phyloP scores from a whole-genome alignment of 1,284 basidiomycete genomes.

The Hymenochaete sp. region DNA sequence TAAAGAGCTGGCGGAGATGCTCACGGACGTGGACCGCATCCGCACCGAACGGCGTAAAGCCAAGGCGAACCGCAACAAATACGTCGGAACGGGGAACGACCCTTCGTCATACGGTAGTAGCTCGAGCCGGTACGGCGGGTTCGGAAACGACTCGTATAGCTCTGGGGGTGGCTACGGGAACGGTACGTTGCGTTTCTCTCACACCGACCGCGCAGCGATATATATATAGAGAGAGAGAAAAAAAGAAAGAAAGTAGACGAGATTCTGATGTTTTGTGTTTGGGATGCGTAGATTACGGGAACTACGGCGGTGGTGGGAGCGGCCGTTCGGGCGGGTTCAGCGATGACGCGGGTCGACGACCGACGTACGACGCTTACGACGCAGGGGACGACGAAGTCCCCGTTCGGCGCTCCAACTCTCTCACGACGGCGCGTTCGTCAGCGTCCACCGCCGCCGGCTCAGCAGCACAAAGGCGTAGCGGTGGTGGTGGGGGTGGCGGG shows the following conservation, averaged over 20 bases:
- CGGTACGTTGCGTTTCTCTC: constrained; percentile 22
- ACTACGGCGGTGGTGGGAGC: constrained; percentile 37
- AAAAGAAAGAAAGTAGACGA: not conserved
- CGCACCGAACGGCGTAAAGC: constrained; percentile 87
- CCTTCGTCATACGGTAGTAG: constrained; percentile 55
- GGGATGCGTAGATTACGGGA: constrained; percentile 24
- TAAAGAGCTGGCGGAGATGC: constrained; percentile 82
- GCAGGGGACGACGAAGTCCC: constrained; percentile 88
- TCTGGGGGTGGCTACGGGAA: constrained; percentile 30
- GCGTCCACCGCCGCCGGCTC: not conserved
- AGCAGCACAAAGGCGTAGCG: constrained; percentile 28
- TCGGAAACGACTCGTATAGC: constrained; percentile 59
- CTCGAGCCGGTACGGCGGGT: constrained; percentile 68
- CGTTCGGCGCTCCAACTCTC: constrained; percentile 34
- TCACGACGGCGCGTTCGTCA: constrained; percentile 18
- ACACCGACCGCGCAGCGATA: constrained; percentile 24
- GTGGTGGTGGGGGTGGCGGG: not conserved
- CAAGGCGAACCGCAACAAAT: constrained; percentile 89
- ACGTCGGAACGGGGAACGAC: constrained; percentile 80
- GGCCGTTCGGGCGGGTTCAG: constrained; percentile 45
- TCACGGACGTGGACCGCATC: constrained; percentile 89
- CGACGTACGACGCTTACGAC: constrained; percentile 87
- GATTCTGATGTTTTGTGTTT: not conserved
- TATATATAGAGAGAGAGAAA: no score
- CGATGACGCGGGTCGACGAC: constrained; percentile 41